Base-by-base conservation (phyloP, 2,329 filamentous ascomycete genomes). In the Fusarium acutatum region DNA sequence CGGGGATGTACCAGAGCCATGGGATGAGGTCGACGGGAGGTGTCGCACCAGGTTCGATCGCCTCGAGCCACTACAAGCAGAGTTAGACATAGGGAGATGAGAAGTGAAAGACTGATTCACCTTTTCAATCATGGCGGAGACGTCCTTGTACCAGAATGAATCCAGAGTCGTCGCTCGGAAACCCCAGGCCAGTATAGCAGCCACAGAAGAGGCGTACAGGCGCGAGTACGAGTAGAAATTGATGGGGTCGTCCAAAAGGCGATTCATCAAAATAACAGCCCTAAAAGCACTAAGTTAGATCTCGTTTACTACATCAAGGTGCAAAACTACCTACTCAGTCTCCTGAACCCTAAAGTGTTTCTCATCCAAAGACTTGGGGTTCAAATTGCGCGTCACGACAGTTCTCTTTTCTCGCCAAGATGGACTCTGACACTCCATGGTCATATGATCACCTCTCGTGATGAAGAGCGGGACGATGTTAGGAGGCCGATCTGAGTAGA, bases 301-400 rank as follows among this genome's bases (percentile, higher is more conserved):
- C 24, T 30, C 7, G 4, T 8, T 2, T 3, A 32, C 2, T 7
- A 4, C 5, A 7, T 5, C 15, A n/a, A 3, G 20, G 5, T 49
- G 0, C 15, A n/a, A 22, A 10, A 7, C n/a, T 53, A 34, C n/a
- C 2, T 24, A 50, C 47, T 50, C 30, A 20, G 47, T 50, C 30
- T 50, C 47, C 1, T 50, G 47, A 2, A 50, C 47, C 6, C 47
- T 34, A 3, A 50, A 50, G 6, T 50, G 47, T 17, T 34, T 50
- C 30, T 50, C 47, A 20, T 34, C 47, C n/a, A 50, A 50, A 20
- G 47, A 50, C 2, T 34, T 50, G 0, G n/a, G 47, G 24, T 53
- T 35, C 50, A 53, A 20, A 17, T 53, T 53, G 6, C n/a, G 34
- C 7, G 50, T 53, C 18, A 53, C 34, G 0, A n/a, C 34, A 26